These are phyloP conservation scores for Termitomyces sp. DNA, from an alignment of 768 basidiomycete genomes.

Conservation along the genomic window DNA sequence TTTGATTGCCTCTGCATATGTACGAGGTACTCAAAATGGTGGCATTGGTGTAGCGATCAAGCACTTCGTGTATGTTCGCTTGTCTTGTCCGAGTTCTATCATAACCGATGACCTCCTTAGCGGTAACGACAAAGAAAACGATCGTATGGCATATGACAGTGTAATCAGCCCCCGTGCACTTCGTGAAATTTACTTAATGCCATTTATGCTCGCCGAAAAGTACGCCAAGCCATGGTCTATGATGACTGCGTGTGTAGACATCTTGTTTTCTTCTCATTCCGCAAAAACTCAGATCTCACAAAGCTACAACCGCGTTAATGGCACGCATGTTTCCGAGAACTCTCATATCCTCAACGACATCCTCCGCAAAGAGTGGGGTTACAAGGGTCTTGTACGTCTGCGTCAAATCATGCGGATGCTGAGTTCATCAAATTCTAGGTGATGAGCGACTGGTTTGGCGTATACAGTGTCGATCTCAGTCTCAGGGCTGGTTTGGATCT, in stretches of 20 bases:
- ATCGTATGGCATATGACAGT: constrained; percentile 64
- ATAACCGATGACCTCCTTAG: constrained; percentile 23
- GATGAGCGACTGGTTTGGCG: constrained; percentile 86
- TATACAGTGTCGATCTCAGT: constrained; percentile 56
- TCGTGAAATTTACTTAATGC: constrained; percentile 72
- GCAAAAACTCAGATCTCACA: neutral
- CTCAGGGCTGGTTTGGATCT: constrained; percentile 78
- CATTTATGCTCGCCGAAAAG: constrained; percentile 71
- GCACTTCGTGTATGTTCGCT: constrained; percentile 61
- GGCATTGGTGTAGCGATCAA: constrained; percentile 78
- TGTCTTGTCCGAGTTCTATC: neutral
- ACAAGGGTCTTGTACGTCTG: constrained; percentile 46
- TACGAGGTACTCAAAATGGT: constrained; percentile 72
- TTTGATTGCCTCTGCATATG: constrained; percentile 61
- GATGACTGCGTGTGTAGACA: constrained; percentile 60
- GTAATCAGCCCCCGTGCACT: constrained; percentile 61
- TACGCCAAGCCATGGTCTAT: constrained; percentile 59
- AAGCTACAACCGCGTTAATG: constrained; percentile 76
- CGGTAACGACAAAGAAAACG: constrained; percentile 80
- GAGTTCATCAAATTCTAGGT: constrained; percentile 25
- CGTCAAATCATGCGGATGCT: neutral
- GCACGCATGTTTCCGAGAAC: constrained; percentile 67
- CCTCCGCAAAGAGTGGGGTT: constrained; percentile 67
- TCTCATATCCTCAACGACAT: constrained; percentile 51
- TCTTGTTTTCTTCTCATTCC: neutral